Evolutionary conservation across 352 stramenopile species (phyloP).

Genomic region (Globisporangium radiosum): DNA sequence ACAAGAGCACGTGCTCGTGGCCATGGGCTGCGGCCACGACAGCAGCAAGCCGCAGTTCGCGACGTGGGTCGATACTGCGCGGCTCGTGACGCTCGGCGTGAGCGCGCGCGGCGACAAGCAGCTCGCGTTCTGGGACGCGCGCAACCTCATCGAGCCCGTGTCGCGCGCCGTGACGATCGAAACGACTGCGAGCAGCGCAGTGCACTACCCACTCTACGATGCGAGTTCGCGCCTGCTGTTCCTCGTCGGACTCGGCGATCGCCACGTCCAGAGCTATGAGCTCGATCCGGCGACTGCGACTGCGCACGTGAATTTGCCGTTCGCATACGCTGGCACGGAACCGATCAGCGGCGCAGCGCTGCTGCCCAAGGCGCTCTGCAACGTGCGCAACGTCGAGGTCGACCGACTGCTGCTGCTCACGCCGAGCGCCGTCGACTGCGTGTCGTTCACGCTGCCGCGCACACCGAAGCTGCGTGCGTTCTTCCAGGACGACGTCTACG

Average conservation of each 20-base stretch:
- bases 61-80: conserved; percentile 33
- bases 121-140: conserved; percentile 66
- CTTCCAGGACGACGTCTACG: conserved; percentile 80
- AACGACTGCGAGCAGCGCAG: conserved; percentile 29
- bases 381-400: conserved; percentile 67
- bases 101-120: conserved; percentile 59
- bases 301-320: conserved; percentile 58
- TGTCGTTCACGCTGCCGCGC: conserved; percentile 65
- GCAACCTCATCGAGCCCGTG: conserved; percentile 64
- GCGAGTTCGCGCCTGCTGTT: conserved; percentile 59
- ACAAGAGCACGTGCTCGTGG: conserved; percentile 34
- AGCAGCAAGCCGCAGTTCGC: conserved; percentile 68
- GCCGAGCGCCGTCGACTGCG: conserved; percentile 34
- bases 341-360: conserved; percentile 55
- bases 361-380: conserved; percentile 54
- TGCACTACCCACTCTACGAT: conserved; percentile 64
- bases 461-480: conserved; percentile 59
- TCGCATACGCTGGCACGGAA: conserved; percentile 35
- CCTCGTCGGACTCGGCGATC: conserved; percentile 53
- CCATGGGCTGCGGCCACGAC: conserved; percentile 68
- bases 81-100: conserved; percentile 51
- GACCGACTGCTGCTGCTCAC: conserved; percentile 58
- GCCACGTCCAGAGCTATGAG: conserved; percentile 75
- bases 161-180: conserved; percentile 29
- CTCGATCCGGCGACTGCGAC: conserved; percentile 28